Conservation (phyloP, 1,284 basidiomycete genomes). For the Moesziomyces sp. region DNA sequence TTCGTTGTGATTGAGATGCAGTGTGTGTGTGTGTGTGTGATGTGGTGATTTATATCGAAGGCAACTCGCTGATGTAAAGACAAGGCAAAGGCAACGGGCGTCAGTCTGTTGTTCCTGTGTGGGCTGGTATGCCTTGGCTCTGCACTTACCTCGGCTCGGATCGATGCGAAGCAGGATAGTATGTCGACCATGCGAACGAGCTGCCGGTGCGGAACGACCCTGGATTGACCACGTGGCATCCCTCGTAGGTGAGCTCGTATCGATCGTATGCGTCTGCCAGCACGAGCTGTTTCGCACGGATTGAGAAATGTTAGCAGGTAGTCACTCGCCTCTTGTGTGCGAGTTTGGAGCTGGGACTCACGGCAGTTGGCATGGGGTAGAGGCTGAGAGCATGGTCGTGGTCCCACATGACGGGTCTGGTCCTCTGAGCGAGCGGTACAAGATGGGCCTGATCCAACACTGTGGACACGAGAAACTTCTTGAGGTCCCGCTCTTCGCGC, state of each 20-base stretch:
- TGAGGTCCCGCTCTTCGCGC: conserved; percentile 50
- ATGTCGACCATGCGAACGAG: conserved; percentile 66
- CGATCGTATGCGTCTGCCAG: conserved; percentile 96
- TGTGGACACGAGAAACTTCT: conserved; percentile 62
- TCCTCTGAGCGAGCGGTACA: conserved; percentile 78
- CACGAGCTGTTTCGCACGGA: conserved; percentile 75
- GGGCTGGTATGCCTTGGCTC: not conserved
- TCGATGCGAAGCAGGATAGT: conserved; percentile 65
- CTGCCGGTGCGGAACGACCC: conserved; percentile 71
- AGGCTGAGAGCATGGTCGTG: conserved; percentile 91
- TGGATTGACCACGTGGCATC: conserved; percentile 98
- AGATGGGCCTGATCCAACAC: conserved; percentile 73
- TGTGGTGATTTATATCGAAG: not conserved
- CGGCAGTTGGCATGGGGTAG: conserved; percentile 92
- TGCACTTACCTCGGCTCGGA: conserved; percentile 60
- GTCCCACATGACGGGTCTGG: conserved; percentile 89
- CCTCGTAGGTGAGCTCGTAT: conserved; percentile 95
- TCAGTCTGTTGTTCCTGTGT: not conserved
- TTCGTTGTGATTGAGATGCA: not conserved
- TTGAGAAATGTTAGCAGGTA: conserved; percentile 1
- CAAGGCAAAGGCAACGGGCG: not conserved
- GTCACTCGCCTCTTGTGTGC: not conserved
- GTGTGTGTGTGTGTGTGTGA: too few relatives aligned
- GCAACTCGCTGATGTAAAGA: not conserved
- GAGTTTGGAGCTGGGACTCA: conserved; percentile 69